Percentiles rank a stretch among this genome's conserved stretches.
Conservation (phyloP, 1,284 basidiomycete species). For the Rhodotorula mucilaginosa region DNA sequence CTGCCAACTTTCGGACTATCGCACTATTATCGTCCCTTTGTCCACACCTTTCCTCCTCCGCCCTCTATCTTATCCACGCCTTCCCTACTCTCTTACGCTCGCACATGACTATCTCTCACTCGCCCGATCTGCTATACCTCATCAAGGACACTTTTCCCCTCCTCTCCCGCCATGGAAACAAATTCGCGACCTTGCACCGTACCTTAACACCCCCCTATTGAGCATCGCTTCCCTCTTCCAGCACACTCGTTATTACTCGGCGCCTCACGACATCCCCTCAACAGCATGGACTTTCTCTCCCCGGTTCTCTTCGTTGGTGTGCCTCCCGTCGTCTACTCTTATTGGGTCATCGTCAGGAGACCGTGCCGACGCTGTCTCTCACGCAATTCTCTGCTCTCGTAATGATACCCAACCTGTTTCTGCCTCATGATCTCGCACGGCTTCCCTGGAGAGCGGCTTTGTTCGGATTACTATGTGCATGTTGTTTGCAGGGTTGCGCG, state of each 20-base stretch:
- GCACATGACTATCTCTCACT: background rate
- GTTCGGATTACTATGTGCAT: background rate
- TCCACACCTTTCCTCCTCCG: background rate
- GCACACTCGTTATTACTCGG: background rate
- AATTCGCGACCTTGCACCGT: background rate
- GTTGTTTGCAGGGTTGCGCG: no score
- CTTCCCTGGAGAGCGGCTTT: background rate
- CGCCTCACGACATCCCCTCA: background rate
- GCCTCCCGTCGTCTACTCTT: background rate
- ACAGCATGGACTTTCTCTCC: constrained; percentile 3
- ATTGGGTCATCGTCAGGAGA: no score
- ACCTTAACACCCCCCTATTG: background rate
- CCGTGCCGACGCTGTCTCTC: background rate
- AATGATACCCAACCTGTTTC: constrained; percentile 11
- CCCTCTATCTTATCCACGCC: background rate
- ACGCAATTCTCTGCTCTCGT: background rate
- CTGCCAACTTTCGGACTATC: no score
- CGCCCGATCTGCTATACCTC: background rate
- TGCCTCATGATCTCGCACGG: background rate
- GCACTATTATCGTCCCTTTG: no score
- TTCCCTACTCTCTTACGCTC: background rate
- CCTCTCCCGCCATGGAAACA: background rate
- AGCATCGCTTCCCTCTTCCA: background rate
- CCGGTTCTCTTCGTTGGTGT: background rate
- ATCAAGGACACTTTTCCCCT: constrained; percentile 1